Evolutionary conservation across 2,329 filamentous ascomycete species (phyloP), one percentile per base, ranked within the genome.

Genomic region (Thelonectria olida): DNA sequence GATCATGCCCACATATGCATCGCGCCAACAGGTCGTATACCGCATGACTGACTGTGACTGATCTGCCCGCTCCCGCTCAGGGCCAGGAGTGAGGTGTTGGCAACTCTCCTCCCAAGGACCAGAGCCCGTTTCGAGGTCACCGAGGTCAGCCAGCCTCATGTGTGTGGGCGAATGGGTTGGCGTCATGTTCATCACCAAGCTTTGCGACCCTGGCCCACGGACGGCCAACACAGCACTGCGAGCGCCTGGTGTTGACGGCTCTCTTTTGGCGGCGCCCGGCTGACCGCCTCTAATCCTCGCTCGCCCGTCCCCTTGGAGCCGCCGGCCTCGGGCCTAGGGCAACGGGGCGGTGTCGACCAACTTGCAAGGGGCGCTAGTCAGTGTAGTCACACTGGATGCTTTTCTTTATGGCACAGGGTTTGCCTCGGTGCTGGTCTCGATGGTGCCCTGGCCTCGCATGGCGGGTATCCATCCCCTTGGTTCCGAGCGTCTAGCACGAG

Each of bases 331-430:
- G 57, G 63, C 58, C 66, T 72, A 70, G 66, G 52, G 58, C 48
- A 54, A 69, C 66, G 51, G 61, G 66, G 69, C 69, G 69, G 69
- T 71, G 69, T 72, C 67, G 62, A 66, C 58, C 54, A 61, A 63
- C 66, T 67, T 62, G 59, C 36, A 56, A 54, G 63, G 42, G 62
- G 58, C 69, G 67, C 64, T 67, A 66, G 60, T n/a, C n/a, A n/a
- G n/a, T n/a, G n/a, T n/a, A n/a, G n/a, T 45, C 56, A 62, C 61
- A 51, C 56, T 57, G 42, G 48, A 67, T 47, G 55, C 49, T 61
- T 64, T 52, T 61, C 54, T 28, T 55, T 13, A 69, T 17, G 25
- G 44, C 51, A 47, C 52, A 47, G 48, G 67, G 66, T 63, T 64
- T 62, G 59, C 67, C 54, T 55, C 51, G 58, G 57, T 61, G 49